phyloP scores from a whole-genome alignment of 129 eudicot genomes.

The Arctium minus region DNA sequence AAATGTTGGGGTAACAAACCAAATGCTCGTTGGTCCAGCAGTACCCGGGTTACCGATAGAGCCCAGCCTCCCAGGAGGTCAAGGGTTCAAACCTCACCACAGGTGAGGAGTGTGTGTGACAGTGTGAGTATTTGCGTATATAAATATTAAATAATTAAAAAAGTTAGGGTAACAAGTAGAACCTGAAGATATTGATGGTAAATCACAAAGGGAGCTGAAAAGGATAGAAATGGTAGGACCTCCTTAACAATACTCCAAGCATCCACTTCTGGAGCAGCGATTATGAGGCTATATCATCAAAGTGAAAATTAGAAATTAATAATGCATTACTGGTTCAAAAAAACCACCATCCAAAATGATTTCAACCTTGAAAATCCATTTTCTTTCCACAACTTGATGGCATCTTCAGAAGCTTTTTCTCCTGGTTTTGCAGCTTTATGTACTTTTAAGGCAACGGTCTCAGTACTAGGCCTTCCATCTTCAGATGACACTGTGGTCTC shows the following conservation, averaged over 20 bases:
- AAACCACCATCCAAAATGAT: background rate
- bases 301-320: background rate
- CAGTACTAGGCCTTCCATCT: constrained; percentile 22
- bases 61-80: too few relatives aligned
- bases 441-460: constrained; percentile 26
- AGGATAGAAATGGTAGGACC: constrained; percentile 70
- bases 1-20: too few relatives aligned
- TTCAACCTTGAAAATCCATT: constrained; percentile 87
- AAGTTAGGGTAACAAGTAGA: background rate
- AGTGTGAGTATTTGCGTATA: too few relatives aligned
- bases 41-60: too few relatives aligned
- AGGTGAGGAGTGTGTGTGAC: too few relatives aligned
- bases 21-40: too few relatives aligned
- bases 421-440: constrained; percentile 66
- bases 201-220: constrained; percentile 89
- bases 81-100: too few relatives aligned
- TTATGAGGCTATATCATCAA: constrained; percentile 54
- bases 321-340: background rate
- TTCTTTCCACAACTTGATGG: constrained; percentile 70
- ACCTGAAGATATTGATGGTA: constrained; percentile 96
- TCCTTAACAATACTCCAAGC: constrained; percentile 81
- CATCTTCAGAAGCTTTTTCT: constrained; percentile 64
- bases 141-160: background rate
- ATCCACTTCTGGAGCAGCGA: constrained; percentile 85
- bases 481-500: constrained; percentile 30